Evolutionary conservation across 1,284 basidiomycete genomes (phyloP), one percentile per base, ranked within the genome.

Genomic region (Pterula multifida): DNA sequence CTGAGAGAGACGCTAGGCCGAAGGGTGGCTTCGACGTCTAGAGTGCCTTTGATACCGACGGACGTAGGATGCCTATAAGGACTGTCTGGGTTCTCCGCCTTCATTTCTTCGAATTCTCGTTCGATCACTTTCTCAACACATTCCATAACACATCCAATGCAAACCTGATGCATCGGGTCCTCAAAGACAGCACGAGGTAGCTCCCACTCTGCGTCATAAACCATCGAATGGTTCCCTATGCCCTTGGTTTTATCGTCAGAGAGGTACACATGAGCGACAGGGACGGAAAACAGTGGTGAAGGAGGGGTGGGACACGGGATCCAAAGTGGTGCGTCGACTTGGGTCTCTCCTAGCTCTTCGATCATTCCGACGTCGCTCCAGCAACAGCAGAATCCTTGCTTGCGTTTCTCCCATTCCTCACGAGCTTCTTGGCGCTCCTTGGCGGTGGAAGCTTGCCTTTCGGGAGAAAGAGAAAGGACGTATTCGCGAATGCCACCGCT

Each of bases 241-340:
- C 60, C 60, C 26, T 58, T 49, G 11, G 36, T 49, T 3, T 57
- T 46, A 3, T 47, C 45, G 13, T 56, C 55, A 0, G 59, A 51
- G 39, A 62, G 53, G 49, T 58, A 62, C 11, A 61, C 51, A 53
- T 61, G 58, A 4, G 60, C 61, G 44, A 54, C 54, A 17, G 54
- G 55, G 3, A 59, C 53, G 17, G 39, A 42, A 26, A 42, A 51
- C 3, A 48, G 36, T 1, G 52, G 51, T 36, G 48, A 35, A 11
- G 56, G 49, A 24, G 19, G 23, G 13, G 9, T 47, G 22, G 24
- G 6, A 6, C 15, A 24, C 23, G 26, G 13, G 19, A 24, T 17
- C 17, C 23, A 44, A 13, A 53, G 55, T 28, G 52, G 53, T 32
- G 49, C 19, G 52, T 47, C 3, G 54, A 52, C 28, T 6, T 32